Evolutionary conservation across 352 stramenopile genomes (phyloP), one percentile per base, ranked within the genome.

Genomic region (Pythium aquatile): DNA sequence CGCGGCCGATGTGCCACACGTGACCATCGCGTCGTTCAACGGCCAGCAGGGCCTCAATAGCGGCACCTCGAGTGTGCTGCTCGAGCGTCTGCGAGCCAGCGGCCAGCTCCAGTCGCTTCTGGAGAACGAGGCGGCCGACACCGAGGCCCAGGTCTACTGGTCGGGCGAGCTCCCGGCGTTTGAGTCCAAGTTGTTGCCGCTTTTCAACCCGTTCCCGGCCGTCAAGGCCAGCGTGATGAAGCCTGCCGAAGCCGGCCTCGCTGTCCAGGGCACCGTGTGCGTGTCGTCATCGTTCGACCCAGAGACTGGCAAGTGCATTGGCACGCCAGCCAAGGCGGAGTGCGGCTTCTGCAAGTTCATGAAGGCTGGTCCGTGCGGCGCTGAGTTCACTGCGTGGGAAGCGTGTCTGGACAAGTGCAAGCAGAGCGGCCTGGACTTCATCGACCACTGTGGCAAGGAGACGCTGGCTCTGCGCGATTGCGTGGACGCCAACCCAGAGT

Each of bases 281-380:
- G 65, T 85, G 37, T 81, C 82, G 49, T 88, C 83, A 2, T 67
- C 66, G 61, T 94, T 89, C 60, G 85, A 94, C 62, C 54, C 70
- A 1, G 65, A 73, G 32, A 78, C 68, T 9, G 77, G 78, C 17
- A 55, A 73, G 59, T 94, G 85, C 61, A 40, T 68, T n/a, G 68
- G 68, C 1, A 73, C 65, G n/a, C 32, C 52, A 9, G 59, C 73
- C 48, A 93, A 96, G 67, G 73, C 84, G 35, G 88, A 96, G 73
- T 96, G 88, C 61, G 87, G 86, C 59, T 96, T 94, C 63, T 96
- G 88, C 72, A 92, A 93, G 71, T 96, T 96, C 69, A 96, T 96
- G 86, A 94, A 95, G 74, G 85, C 84, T 26, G 88, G 88, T 0
- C 88, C 88, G 54, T 96, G 88, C 61, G 87, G 85, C 49, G 69